Conservation (phyloP, 768 basidiomycete genomes). For the Leccinum truebloodii region DNA sequence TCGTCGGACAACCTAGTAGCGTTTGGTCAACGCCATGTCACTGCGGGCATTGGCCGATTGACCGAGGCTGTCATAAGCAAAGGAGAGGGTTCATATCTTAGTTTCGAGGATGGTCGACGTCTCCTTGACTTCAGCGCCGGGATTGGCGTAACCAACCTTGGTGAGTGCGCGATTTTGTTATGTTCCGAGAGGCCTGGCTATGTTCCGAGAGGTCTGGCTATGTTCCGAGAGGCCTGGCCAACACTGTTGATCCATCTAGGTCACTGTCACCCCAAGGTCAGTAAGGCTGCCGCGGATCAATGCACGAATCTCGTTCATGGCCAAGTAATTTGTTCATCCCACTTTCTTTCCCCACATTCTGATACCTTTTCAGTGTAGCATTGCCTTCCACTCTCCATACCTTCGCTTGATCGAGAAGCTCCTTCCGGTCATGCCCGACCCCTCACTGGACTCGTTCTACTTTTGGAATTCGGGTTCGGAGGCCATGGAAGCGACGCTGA, state of each 20-base stretch:
- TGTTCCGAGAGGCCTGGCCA: background rate
- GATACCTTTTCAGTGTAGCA: conserved; percentile 68
- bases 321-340: conserved; percentile 49
- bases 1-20: conserved; percentile 25
- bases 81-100: conserved; percentile 73
- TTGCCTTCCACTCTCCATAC: conserved; percentile 85
- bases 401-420: conserved; percentile 83
- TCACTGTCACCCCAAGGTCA: conserved; percentile 86
- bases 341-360: background rate
- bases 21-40: conserved; percentile 47
- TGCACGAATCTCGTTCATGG: conserved; percentile 78
- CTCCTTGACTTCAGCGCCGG: conserved; percentile 87
- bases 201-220: background rate
- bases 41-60: conserved; percentile 43
- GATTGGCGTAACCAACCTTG: conserved; percentile 85
- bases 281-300: conserved; percentile 86
- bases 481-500: conserved; percentile 87
- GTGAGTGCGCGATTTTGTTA: conserved; percentile 37
- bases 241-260: conserved; percentile 42
- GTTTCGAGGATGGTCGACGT: conserved; percentile 68
- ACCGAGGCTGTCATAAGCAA: conserved; percentile 61
- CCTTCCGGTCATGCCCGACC: conserved; percentile 86
- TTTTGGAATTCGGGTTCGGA: conserved; percentile 97
- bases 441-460: conserved; percentile 93
- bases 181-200: background rate